A percentile compares a stretch with the other conserved stretches of the same genome.
Conservation (phyloP, 2,329 filamentous ascomycete genomes). For the Fusarium decemcellulare region DNA sequence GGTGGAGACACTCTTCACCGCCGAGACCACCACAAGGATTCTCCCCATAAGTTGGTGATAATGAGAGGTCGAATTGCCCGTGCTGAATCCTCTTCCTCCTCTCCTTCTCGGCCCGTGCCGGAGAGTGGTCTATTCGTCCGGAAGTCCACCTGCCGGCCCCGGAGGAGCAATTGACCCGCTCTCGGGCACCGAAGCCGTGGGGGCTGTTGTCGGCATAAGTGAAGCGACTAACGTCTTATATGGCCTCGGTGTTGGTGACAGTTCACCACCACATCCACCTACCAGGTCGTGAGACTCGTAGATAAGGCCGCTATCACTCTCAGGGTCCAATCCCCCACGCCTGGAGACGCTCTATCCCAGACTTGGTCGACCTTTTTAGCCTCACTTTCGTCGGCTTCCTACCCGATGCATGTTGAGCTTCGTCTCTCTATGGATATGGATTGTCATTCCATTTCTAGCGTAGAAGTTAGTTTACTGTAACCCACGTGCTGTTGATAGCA, state of each 20-base stretch:
- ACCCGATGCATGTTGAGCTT: not conserved
- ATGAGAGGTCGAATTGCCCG: not conserved
- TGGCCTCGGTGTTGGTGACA: not conserved
- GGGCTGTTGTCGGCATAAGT: slow-evolving; percentile 30
- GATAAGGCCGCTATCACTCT: not conserved
- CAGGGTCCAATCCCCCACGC: slow-evolving; percentile 4
- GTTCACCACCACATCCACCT: not conserved
- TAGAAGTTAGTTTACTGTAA: not conserved
- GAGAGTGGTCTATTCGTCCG: slow-evolving; percentile 11
- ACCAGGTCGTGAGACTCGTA: not conserved
- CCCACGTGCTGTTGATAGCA: not conserved
- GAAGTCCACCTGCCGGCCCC: slow-evolving; percentile 19
- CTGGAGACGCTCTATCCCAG: not conserved
- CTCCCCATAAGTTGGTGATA: slow-evolving; percentile 12
- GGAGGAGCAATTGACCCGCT: slow-evolving; percentile 23
- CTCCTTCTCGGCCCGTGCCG: slow-evolving; percentile 26
- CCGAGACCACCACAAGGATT: slow-evolving; percentile 34
- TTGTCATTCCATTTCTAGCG: not conserved
- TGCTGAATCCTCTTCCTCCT: not conserved
- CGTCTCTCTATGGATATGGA: not conserved
- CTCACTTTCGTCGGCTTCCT: not conserved
- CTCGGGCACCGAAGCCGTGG: slow-evolving; percentile 34
- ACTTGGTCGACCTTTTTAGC: slow-evolving; percentile 5
- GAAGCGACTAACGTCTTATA: not conserved
- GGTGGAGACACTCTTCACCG: slow-evolving; percentile 28